A percentile compares a stretch with the other conserved stretches of the same genome.
phyloP scores from a whole-genome alignment of 768 basidiomycete genomes.

The Gyrodon lividus region DNA sequence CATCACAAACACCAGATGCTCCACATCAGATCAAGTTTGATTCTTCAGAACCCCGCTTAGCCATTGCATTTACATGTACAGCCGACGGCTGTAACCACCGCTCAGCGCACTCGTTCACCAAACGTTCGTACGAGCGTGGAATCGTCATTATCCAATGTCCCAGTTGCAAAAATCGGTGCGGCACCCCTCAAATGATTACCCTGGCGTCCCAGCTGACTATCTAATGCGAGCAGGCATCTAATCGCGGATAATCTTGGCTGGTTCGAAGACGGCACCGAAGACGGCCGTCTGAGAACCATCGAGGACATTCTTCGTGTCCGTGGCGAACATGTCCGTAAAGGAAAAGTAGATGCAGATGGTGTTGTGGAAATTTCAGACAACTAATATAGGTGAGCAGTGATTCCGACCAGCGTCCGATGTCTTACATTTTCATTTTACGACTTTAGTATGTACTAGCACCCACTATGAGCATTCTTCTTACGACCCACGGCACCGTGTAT shows the following conservation, averaged over 20 bases:
- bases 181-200: conserved; percentile 1
- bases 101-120: conserved; percentile 86
- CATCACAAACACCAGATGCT: conserved; percentile 3
- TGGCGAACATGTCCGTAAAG: conserved; percentile 71
- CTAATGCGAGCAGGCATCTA: conserved; percentile 52
- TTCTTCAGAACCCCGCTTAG: conserved; percentile 58
- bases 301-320: conserved; percentile 78
- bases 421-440: neutral
- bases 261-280: conserved; percentile 82
- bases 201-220: neutral
- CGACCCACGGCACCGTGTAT: conserved; percentile 3
- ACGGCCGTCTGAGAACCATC: conserved; percentile 71
- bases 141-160: conserved; percentile 93
- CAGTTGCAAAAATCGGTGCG: conserved; percentile 81
- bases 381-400: conserved; percentile 12
- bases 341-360: conserved; percentile 45
- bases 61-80: conserved; percentile 86
- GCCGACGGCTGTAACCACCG: conserved; percentile 70
- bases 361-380: conserved; percentile 54
- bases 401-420: neutral
- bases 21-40: conserved; percentile 31
- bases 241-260: conserved; percentile 91
- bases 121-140: conserved; percentile 80
- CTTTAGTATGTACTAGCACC: neutral
- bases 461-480: neutral